Conservation (phyloP, 305 asterid species). For the Andrographis paniculata region DNA sequence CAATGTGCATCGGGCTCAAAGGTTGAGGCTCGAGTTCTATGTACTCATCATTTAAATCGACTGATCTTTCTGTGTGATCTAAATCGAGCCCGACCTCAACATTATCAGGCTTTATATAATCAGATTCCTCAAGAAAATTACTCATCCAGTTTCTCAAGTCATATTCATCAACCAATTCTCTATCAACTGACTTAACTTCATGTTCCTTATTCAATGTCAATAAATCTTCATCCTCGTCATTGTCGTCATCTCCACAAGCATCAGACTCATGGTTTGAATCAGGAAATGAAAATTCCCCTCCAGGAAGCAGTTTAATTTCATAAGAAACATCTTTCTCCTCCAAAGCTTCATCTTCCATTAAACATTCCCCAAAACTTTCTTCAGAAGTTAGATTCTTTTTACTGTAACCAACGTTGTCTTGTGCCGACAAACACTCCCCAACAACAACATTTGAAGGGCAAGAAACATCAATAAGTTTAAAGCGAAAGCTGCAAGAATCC, state of each 20-base stretch:
- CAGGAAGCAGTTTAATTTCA: conserved; percentile 35
- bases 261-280: conserved; percentile 10
- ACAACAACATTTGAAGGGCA: conserved; percentile 3
- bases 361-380: conserved; percentile 6
- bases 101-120: conserved; percentile 13
- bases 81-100: background rate
- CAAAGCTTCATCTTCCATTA: conserved; percentile 7
- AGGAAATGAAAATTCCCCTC: conserved; percentile 1
- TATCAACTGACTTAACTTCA: conserved; percentile 1
- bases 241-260: conserved; percentile 5
- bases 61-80: conserved; percentile 10
- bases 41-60: conserved; percentile 36
- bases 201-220: background rate
- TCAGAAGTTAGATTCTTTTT: conserved; percentile 13
- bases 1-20: background rate
- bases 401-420: background rate
- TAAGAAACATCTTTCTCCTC: conserved; percentile 40
- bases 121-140: conserved; percentile 21
- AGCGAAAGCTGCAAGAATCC: conserved; percentile 15
- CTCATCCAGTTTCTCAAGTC: conserved; percentile 18
- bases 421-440: conserved; percentile 12
- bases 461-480: conserved; percentile 16
- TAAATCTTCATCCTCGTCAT: too few species aligned
- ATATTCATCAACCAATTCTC: background rate
- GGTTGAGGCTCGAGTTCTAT: conserved; percentile 39